Conservation (phyloP, 495 filamentous ascomycete genomes). For the Opeltia flavorubescens region DNA sequence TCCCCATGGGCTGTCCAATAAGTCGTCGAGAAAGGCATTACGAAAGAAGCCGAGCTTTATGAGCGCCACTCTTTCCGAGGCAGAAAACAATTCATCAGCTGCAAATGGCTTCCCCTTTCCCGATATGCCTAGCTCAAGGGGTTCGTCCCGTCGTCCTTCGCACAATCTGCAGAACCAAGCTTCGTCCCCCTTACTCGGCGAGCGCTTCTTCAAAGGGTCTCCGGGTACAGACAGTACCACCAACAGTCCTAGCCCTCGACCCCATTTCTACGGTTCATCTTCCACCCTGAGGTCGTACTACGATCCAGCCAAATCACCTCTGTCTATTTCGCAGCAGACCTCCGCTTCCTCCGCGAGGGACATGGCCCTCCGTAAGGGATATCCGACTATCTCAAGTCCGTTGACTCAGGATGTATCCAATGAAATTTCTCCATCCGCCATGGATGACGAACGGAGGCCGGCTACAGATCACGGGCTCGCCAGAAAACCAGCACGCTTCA, state of each 20-base stretch:
- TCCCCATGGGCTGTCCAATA: slow-evolving; percentile 5
- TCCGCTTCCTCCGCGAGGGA: slow-evolving; percentile 18
- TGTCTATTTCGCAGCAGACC: slow-evolving; percentile 18
- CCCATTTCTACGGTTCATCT: slow-evolving; percentile 5
- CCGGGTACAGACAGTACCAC: slow-evolving; percentile 3
- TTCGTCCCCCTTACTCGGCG: slow-evolving; percentile 14
- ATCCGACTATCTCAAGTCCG: slow-evolving; percentile 6
- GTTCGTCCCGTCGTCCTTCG: background rate
- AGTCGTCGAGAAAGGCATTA: slow-evolving; percentile 8
- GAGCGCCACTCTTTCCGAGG: slow-evolving; percentile 14
- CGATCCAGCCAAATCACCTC: slow-evolving; percentile 9
- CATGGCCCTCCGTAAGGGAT: slow-evolving; percentile 13
- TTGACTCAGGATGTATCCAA: background rate
- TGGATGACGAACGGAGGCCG: background rate
- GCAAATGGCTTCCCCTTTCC: slow-evolving; percentile 11
- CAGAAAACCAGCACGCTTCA: background rate
- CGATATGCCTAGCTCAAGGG: slow-evolving; percentile 6
- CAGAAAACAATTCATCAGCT: slow-evolving; percentile 6
- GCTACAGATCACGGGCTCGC: background rate
- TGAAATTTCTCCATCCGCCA: background rate
- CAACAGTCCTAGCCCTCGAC: slow-evolving; percentile 7
- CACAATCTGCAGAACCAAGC: slow-evolving; percentile 6
- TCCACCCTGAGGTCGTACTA: slow-evolving; percentile 13
- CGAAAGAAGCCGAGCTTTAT: slow-evolving; percentile 15
- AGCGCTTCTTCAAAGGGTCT: slow-evolving; percentile 5